Evolutionary conservation across 495 filamentous ascomycete genomes (phyloP).

Genomic region (Trichocladium antarcticum): DNA sequence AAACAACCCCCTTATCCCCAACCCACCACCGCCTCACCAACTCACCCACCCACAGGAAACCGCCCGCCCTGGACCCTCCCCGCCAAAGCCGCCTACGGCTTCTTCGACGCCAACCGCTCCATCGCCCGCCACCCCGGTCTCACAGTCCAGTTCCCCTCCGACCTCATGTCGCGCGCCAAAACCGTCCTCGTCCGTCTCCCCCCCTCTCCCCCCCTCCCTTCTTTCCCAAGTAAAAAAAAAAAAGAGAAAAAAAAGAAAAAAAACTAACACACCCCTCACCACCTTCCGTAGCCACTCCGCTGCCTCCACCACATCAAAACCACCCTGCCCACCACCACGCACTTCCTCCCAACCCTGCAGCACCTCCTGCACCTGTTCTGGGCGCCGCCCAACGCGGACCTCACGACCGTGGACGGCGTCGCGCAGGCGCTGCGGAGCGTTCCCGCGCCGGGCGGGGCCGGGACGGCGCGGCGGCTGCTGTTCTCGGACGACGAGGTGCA

Average conservation of each 20-base stretch:
- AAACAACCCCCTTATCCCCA: not conserved
- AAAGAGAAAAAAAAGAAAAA: too few relatives aligned
- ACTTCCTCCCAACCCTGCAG: constrained; percentile 22
- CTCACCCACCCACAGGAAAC: constrained; percentile 42
- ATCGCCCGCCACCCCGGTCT: constrained; percentile 42
- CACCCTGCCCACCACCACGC: not conserved
- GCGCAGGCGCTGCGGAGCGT: constrained; percentile 18
- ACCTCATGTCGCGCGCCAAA: constrained; percentile 28
- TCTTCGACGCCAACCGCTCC: constrained; percentile 46
- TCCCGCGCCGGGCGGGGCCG: not conserved
- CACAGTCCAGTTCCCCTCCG: constrained; percentile 28
- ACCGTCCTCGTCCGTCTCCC: constrained; percentile 19
- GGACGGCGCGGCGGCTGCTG: not conserved
- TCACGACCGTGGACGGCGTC: constrained; percentile 20
- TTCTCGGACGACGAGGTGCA: constrained; percentile 31
- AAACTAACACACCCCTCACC: not conserved
- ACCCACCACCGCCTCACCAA: not conserved
- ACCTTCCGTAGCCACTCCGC: constrained; percentile 54
- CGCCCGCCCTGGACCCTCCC: constrained; percentile 61
- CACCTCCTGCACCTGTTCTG: constrained; percentile 34
- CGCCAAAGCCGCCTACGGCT: constrained; percentile 49
- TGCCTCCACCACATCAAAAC: constrained; percentile 53
- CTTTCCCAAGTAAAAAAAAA: too few relatives aligned
- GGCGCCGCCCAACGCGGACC: constrained; percentile 26
- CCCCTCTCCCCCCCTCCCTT: constrained; percentile 16